Evolutionary conservation across 306 rosid genomes (phyloP), one percentile per base, ranked within the genome.

Genomic region (Trichosanthes truncata): DNA sequence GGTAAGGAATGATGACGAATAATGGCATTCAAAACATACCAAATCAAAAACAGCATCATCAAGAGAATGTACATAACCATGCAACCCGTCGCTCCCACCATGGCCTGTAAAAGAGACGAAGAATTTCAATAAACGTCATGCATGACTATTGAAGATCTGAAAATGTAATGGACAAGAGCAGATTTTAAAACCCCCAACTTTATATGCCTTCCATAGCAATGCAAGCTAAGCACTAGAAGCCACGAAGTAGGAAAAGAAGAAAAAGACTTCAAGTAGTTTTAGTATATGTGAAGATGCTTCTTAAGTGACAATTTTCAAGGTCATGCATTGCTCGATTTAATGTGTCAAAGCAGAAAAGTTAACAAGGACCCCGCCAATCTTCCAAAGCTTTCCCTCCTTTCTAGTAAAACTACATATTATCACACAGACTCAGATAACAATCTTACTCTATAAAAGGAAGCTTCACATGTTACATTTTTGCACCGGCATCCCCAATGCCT

Each of bases 71-170:
- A 95, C 99, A 84, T 89, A 95, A 31, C 82, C 97, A 88, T 93
- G 99, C 80, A 95, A 81, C 21, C 97, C 99, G 80, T 95, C 99
- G 77, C 92, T 95, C 65, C 97, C 99, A 78, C 99, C 99, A 56
- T 95, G 99, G 41, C 99, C 99, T 95, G 57, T 7, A 63, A 55
- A 56, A 67, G 35, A 79, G 48, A 46, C 25, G 17, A 41, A 31
- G 68, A 76, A 51, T 67, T 75, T 62, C 31, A 46, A 71, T 57
- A 14, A 57, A 56, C 3, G 15, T 8, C 49, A 53, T 6, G 6
- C 15, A 6, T 43, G 11, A 71, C 53, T 12, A 6, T n/a, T 0
- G 11, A n/a, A 45, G 18, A 43, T 69, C 18, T 71, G 56, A 43
- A 14, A 20, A n/a, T n/a, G 36, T 2, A 21, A 46, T 43, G 52